Evolutionary conservation across 495 filamentous ascomycete genomes (phyloP).

Genomic region (Annulohypoxylon maeteangense): DNA sequence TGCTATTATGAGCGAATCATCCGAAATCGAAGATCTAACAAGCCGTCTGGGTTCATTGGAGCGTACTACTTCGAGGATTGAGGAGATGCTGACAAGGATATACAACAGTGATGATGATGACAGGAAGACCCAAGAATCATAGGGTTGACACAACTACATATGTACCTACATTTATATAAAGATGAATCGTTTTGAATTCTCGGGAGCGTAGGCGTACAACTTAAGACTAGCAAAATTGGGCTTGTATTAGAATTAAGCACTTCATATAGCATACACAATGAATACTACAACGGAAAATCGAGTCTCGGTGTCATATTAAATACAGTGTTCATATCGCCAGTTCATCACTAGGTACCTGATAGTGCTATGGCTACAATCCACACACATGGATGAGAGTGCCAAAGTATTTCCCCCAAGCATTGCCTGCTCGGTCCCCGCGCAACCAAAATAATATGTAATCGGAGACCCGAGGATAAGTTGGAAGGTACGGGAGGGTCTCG

Average conservation of each 20-base stretch:
- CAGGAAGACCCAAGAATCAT: not conserved
- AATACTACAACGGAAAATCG: not conserved
- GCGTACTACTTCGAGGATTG: constrained; percentile 51
- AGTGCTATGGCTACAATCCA: not conserved
- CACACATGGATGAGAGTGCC: no score
- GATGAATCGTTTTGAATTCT: constrained; percentile 39
- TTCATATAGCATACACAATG: not conserved
- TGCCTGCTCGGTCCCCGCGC: not conserved
- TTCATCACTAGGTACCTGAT: not conserved
- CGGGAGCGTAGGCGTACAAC: constrained; percentile 42
- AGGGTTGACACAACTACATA: not conserved
- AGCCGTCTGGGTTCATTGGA: constrained; percentile 53
- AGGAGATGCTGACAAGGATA: constrained; percentile 50
- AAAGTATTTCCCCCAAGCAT: not conserved
- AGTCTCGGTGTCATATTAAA: not conserved
- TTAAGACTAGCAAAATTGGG: not conserved
- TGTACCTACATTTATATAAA: not conserved
- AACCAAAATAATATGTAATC: not conserved
- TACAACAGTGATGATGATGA: constrained; percentile 19
- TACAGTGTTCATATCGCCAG: not conserved
- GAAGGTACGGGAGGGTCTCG: not conserved
- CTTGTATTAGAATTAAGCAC: not conserved
- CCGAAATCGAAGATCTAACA: constrained; percentile 50
- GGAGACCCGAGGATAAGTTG: not conserved
- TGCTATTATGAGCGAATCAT: constrained; percentile 51